Evolutionary conservation across 495 filamentous ascomycete genomes (phyloP).

Genomic region (Aspergillus heteromorphus): DNA sequence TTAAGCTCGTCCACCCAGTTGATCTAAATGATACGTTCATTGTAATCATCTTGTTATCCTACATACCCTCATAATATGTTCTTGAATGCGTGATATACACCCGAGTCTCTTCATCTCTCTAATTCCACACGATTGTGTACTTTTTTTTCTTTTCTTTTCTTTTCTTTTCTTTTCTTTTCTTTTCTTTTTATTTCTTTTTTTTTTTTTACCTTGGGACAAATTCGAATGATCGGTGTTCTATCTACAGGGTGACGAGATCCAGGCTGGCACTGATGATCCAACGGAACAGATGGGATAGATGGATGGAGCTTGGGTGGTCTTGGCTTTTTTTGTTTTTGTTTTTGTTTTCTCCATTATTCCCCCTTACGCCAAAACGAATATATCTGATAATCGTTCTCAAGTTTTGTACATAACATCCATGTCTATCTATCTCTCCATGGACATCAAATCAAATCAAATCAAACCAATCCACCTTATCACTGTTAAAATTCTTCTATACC

Average conservation of each 20-base stretch:
- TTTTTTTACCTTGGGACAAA: not conserved
- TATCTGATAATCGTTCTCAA: no score
- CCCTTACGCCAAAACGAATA: not conserved
- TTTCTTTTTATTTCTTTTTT: not conserved
- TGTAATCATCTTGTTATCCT: not conserved
- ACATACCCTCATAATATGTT: no score
- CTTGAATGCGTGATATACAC: no score
- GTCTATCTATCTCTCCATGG: no score
- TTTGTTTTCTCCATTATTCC: not conserved
- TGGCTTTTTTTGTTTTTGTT: not conserved
- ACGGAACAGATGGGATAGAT: not conserved
- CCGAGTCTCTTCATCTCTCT: no score
- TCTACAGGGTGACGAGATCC: not conserved
- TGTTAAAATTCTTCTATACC: no score
- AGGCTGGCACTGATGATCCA: not conserved
- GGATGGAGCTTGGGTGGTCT: not conserved
- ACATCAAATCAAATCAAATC: no score
- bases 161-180: not conserved
- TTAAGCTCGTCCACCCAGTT: not conserved
- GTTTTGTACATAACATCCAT: no score
- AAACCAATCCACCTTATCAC: no score
- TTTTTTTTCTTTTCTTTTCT: not conserved
- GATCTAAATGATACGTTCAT: not conserved
- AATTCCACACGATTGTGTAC: slow-evolving; percentile 2
- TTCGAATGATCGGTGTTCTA: not conserved